Percentiles rank a stretch among this genome's conserved stretches.
Evolutionary conservation across 208 protist genomes (phyloP).

Genomic region (Trypanosoma melophagium): DNA sequence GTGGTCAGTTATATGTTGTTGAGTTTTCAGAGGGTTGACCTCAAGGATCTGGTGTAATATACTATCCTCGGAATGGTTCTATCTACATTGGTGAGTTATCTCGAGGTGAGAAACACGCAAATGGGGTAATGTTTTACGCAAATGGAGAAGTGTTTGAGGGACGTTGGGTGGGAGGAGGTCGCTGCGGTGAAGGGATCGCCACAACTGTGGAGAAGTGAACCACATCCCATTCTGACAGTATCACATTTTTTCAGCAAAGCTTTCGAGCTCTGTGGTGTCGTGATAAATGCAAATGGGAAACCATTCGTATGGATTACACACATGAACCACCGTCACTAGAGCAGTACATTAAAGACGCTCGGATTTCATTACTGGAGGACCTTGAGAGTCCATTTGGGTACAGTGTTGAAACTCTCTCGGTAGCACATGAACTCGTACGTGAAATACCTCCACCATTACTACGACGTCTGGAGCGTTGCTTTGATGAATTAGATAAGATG

Average conservation of each 20-base stretch:
- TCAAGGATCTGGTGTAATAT: slow-evolving; percentile 23
- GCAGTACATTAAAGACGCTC: slow-evolving; percentile 3
- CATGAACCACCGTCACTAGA: slow-evolving; percentile 2
- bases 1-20: slow-evolving; percentile 21
- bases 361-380: slow-evolving; percentile 5
- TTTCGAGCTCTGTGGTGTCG: slow-evolving; percentile 8
- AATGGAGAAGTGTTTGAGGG: slow-evolving; percentile 46
- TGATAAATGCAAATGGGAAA: slow-evolving; percentile 12
- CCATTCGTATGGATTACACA: background rate
- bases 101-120: slow-evolving; percentile 31
- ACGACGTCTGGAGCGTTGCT: slow-evolving; percentile 14
- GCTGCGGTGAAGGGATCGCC: slow-evolving; percentile 22
- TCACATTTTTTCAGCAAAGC: background rate
- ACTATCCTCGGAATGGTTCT: slow-evolving; percentile 26
- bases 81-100: slow-evolving; percentile 29
- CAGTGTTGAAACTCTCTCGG: background rate
- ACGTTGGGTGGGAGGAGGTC: slow-evolving; percentile 25
- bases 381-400: slow-evolving; percentile 18
- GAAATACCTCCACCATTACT: slow-evolving; percentile 10
- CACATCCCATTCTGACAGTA: background rate
- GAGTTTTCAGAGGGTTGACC: slow-evolving; percentile 24
- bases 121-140: slow-evolving; percentile 27
- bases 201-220: background rate
- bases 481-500: slow-evolving; percentile 7
- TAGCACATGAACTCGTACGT: background rate